Conservation (phyloP, 2,329 filamentous ascomycete species). For the Coniochaeta sp. region DNA sequence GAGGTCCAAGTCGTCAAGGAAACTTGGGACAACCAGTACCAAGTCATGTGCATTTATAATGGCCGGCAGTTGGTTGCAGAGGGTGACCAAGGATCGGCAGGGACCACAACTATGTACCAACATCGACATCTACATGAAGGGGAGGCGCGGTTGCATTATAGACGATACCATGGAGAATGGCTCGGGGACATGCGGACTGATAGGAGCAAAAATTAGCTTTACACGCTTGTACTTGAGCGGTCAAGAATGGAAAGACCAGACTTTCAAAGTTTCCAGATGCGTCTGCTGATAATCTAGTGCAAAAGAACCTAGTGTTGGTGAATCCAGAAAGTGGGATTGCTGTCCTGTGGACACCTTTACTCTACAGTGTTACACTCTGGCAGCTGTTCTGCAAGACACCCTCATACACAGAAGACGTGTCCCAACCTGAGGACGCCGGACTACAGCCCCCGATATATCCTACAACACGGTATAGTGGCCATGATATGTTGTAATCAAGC, state of each 20-base stretch:
- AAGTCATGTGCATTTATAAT: not conserved
- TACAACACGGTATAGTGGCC: not conserved
- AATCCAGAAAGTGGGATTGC: not conserved
- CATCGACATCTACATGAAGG: not conserved
- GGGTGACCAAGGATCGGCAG: not conserved
- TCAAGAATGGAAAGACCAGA: not conserved
- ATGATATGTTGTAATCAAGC: not conserved
- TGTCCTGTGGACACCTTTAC: not conserved
- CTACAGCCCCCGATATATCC: not conserved
- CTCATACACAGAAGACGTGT: not conserved
- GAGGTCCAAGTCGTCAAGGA: not conserved
- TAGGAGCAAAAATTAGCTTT: not conserved
- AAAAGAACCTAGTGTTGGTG: not conserved
- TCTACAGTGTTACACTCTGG: not conserved
- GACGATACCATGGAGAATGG: constrained; percentile 3
- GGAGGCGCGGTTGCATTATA: not conserved
- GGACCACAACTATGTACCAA: constrained; percentile 2
- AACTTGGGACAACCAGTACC: not conserved
- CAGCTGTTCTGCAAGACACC: not conserved
- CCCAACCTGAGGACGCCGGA: not conserved
- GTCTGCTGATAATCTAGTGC: not conserved
- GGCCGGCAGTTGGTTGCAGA: not conserved
- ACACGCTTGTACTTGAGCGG: not conserved
- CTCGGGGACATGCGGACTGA: not conserved
- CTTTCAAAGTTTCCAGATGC: not conserved